Base-by-base conservation (phyloP, 2,329 filamentous ascomycete species). In the Epichloe sp. region DNA sequence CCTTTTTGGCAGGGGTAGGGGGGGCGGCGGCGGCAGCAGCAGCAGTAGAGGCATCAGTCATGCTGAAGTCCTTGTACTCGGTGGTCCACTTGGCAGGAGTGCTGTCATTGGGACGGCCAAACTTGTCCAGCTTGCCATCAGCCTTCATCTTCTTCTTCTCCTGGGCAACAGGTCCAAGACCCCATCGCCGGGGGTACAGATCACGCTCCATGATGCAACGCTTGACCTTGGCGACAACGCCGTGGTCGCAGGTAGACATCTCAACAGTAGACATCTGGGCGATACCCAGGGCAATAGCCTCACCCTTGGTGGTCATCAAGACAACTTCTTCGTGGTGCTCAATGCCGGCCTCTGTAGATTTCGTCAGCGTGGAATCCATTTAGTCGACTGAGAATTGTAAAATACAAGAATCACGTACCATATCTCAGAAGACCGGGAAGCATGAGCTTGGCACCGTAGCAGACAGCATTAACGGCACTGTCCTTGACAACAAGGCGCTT, bases 121-220 rank as follows among this genome's bases (percentile, higher is more conserved):
- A 97, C 83, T 98, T 98, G 77, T 98, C 93, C 54, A 98, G 85
- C 74, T 96, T 95, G 70, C 93, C 93, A 60, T 88, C 86, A 49
- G 90, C 88, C 82, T 97, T 97, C 77, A 98, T 83, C 82, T 97
- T 96, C 86, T 98, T 98, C 83, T 98, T 98, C 79, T 97, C 89
- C 47, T 85, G 73, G 47, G 93, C 93, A 54, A 91, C 84, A 49
- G 93, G 91, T 55, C 93, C 93, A 65, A 97, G 81, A 59, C 93
- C 93, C 93, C 93, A 98, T 76, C 91, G 79, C 68, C 89, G 81
- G 57, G 93, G 93, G 79, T 98, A 98, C 53, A 97, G 78, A 68
- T 97, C 93, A 62, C 93, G 87, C 78, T 98, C 93, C 93, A 98
- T 98, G 71, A 98, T 98, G 71, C 90, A 95, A 63, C 93, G 85